Conservation (phyloP, 805 yeast species). For the Metschnikowia peoriensis region DNA sequence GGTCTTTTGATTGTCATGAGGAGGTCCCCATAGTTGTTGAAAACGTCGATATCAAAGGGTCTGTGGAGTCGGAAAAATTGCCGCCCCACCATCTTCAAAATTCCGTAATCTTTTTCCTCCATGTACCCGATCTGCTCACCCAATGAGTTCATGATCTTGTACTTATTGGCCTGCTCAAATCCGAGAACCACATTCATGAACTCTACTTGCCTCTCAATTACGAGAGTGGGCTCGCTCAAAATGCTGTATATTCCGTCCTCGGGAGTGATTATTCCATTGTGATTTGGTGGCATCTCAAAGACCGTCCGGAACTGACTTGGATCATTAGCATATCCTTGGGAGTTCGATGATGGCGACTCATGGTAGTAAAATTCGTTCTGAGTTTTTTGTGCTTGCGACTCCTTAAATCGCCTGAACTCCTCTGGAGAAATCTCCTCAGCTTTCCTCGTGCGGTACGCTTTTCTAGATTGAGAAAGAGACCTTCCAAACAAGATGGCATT, state of each 20-base stretch:
- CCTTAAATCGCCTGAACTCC: constrained; percentile 27
- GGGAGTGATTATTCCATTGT: constrained; percentile 51
- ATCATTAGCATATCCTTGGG: constrained; percentile 21
- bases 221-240: constrained; percentile 76
- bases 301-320: constrained; percentile 33
- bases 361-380: constrained; percentile 25
- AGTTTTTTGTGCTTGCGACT: constrained; percentile 8
- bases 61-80: constrained; percentile 84
- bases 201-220: constrained; percentile 86
- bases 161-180: constrained; percentile 86
- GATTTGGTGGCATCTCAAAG: constrained; percentile 38
- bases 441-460: constrained; percentile 22
- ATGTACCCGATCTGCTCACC: constrained; percentile 80
- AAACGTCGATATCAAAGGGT: constrained; percentile 75
- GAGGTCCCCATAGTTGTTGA: constrained; percentile 60
- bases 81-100: constrained; percentile 67
- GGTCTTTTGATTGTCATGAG: constrained; percentile 73
- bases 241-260: constrained; percentile 61
- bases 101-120: constrained; percentile 76
- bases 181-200: constrained; percentile 84
- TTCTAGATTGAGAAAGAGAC: constrained; percentile 2
- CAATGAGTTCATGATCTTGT: constrained; percentile 64
- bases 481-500: not conserved
- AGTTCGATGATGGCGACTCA: constrained; percentile 26
- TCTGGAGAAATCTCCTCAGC: constrained; percentile 36